phyloP scores from a whole-genome alignment of 176 grass and related monocot genomes.

The Raddia guianensis region DNA sequence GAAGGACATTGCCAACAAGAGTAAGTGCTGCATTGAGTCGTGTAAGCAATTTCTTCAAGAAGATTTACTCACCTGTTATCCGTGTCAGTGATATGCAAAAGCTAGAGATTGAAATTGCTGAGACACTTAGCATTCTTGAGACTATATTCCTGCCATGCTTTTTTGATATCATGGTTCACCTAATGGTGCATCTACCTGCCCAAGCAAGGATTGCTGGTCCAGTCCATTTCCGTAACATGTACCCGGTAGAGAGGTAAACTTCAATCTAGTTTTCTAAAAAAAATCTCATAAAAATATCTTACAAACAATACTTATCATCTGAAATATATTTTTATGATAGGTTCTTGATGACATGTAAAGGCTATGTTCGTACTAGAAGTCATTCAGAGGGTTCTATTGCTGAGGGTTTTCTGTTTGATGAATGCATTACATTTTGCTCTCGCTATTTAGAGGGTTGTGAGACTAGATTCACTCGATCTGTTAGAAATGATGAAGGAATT shows the following conservation, averaged over 20 bases:
- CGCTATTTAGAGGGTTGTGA: not conserved
- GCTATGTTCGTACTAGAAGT: slow-evolving; percentile 14
- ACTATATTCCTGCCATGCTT: not conserved
- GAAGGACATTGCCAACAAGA: no score
- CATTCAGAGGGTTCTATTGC: not conserved
- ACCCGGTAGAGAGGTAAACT: not conserved
- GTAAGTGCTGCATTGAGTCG: no score
- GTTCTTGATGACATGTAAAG: not conserved
- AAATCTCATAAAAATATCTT: no score
- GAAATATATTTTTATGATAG: no score
- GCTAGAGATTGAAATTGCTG: no score
- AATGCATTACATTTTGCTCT: not conserved
- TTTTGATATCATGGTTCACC: slow-evolving; percentile 27
- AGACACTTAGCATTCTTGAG: not conserved
- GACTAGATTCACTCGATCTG: no score
- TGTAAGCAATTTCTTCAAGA: no score
- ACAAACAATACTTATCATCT: no score
- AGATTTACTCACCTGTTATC: no score
- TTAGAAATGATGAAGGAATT: not conserved
- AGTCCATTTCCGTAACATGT: not conserved
- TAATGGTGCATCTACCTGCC: slow-evolving; percentile 10
- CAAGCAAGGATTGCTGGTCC: not conserved
- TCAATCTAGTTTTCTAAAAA: no score
- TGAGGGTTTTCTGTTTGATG: not conserved
- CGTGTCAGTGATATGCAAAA: no score